Conservation (phyloP, 2,329 filamentous ascomycete species). For the Alternaria sp. region DNA sequence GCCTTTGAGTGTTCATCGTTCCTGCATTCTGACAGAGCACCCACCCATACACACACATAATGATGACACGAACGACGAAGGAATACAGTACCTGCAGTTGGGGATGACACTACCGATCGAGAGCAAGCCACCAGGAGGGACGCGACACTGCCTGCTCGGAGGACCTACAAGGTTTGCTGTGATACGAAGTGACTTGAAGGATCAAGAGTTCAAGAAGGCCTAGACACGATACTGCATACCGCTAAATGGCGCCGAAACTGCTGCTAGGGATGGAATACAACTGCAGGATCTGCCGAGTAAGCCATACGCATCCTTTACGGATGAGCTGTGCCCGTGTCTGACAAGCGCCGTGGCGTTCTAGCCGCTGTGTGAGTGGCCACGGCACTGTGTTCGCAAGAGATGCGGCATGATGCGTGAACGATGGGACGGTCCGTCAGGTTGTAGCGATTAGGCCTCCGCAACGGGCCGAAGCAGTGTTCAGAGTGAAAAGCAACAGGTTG, state of each 20-base stretch:
- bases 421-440: constrained; percentile 7
- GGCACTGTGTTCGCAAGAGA: not conserved
- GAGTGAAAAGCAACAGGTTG: not conserved
- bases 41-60: not conserved
- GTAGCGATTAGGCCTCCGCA: not conserved
- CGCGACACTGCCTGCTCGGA: not conserved
- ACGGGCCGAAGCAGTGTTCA: not conserved
- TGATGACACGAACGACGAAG: constrained; percentile 6
- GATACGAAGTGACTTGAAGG: not conserved
- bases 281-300: constrained; percentile 10
- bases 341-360: constrained; percentile 21
- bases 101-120: constrained; percentile 2
- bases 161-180: not conserved
- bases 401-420: not conserved
- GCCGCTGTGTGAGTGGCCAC: not conserved
- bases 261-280: constrained; percentile 14
- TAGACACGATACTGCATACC: constrained; percentile 4
- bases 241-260: constrained; percentile 4
- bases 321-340: constrained; percentile 12
- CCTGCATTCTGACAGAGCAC: constrained; percentile 10
- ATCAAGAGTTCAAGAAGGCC: not conserved
- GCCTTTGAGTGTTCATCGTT: constrained; percentile 1
- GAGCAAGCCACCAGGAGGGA: constrained; percentile 1
- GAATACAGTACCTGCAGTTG: constrained; percentile 7
- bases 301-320: constrained; percentile 11